Percentiles rank a stretch among this genome's conserved stretches.
Evolutionary conservation across 805 yeast species (phyloP).

Genomic region (Ogataea polymorpha): DNA sequence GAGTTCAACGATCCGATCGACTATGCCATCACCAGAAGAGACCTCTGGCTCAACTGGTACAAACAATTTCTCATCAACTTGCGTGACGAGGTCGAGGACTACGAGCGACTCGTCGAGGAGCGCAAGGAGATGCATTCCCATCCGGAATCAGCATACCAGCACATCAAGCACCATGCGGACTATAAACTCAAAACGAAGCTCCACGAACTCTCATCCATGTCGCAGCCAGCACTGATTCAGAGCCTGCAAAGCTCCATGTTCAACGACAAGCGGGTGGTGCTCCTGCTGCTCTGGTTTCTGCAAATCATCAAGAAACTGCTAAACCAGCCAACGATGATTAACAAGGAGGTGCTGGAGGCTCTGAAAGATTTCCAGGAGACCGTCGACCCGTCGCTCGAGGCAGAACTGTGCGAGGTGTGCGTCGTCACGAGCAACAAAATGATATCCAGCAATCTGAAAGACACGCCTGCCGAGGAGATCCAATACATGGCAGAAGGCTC

Average conservation of each 20-base stretch:
- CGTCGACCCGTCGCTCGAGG: conserved; percentile 20
- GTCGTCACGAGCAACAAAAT: conserved; percentile 29
- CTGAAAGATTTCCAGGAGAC: conserved; percentile 10
- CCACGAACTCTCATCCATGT: conserved; percentile 17
- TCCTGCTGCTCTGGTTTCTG: conserved; percentile 31
- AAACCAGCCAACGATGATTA: conserved; percentile 23
- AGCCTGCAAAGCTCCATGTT: conserved; percentile 21
- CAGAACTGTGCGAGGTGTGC: conserved; percentile 23
- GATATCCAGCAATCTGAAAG: conserved; percentile 14
- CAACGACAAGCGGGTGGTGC: conserved; percentile 28
- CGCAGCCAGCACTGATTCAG: conserved; percentile 18
- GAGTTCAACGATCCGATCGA: conserved; percentile 31
- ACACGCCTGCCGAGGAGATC: conserved; percentile 6
- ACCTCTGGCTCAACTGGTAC: conserved; percentile 31
- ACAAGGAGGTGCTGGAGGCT: conserved; percentile 10
- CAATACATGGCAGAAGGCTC: conserved; percentile 16
- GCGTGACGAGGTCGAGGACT: conserved; percentile 17
- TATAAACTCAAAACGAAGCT: conserved; percentile 12
- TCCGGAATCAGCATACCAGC: conserved; percentile 5
- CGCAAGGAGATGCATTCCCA: conserved; percentile 4
- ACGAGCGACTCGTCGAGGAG: conserved; percentile 13
- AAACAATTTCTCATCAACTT: conserved; percentile 19
- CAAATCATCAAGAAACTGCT: conserved; percentile 29
- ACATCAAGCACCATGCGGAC: conserved; percentile 15
- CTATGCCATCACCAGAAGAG: conserved; percentile 32